Evolutionary conservation across 2,329 filamentous ascomycete genomes (phyloP).

Genomic region (Penicillium sp.): DNA sequence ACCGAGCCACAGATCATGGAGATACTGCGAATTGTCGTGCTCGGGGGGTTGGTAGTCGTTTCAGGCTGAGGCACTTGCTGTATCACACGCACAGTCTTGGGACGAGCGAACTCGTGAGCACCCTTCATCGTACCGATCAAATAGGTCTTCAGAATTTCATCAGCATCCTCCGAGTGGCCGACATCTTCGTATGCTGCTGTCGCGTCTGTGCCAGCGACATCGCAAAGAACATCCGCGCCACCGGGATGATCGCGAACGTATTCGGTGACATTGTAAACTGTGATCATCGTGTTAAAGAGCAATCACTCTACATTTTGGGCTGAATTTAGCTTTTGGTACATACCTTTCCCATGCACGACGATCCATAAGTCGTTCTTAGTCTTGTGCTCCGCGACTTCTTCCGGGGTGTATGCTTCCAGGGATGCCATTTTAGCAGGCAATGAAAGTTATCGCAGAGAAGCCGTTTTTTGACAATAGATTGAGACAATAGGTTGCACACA

Average conservation of each 20-base stretch:
- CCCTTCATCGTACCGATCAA: slow-evolving; percentile 36
- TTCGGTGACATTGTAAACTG: slow-evolving; percentile 57
- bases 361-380: slow-evolving; percentile 50
- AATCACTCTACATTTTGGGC: background rate
- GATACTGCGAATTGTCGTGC: background rate
- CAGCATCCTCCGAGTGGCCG: slow-evolving; percentile 46
- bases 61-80: slow-evolving; percentile 5
- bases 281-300: background rate
- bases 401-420: slow-evolving; percentile 14
- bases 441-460: background rate
- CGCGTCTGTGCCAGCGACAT: slow-evolving; percentile 42
- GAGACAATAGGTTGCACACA: background rate
- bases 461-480: too few species aligned
- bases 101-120: slow-evolving; percentile 15
- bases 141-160: slow-evolving; percentile 39
- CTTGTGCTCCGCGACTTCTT: slow-evolving; percentile 48
- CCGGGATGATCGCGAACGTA: slow-evolving; percentile 58
- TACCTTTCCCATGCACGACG: slow-evolving; percentile 53
- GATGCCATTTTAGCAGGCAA: background rate
- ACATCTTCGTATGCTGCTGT: slow-evolving; percentile 44
- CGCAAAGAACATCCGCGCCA: slow-evolving; percentile 39
- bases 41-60: background rate
- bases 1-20: background rate
- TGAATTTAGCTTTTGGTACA: background rate
- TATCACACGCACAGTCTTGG: slow-evolving; percentile 20